These are phyloP conservation scores for Vigna unguiculata DNA, from an alignment of 306 rosid genomes.

Conservation along the genomic window DNA sequence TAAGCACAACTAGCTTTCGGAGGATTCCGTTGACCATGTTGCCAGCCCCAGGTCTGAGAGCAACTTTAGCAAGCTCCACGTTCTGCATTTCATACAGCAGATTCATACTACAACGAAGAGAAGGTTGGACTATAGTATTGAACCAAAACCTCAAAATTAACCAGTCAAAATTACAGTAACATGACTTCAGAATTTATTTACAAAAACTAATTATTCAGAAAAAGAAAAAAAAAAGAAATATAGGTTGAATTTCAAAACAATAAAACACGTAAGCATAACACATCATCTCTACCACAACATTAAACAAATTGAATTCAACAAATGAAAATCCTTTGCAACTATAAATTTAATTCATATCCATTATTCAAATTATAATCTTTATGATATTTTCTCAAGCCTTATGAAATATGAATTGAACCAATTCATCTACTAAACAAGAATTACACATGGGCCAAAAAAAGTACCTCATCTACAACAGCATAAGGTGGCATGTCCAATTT, in stretches of 20 bases:
- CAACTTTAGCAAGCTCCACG: conserved; percentile 83
- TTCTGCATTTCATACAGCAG: conserved; percentile 62
- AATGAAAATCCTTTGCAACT: conserved; percentile 10
- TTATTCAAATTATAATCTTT: background rate
- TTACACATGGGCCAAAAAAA: conserved; percentile 11
- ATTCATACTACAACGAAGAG: conserved; percentile 27
- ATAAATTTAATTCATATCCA: background rate
- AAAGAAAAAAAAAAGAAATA: background rate
- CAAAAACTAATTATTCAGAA: background rate
- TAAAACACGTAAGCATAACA: background rate
- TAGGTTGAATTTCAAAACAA: conserved; percentile 32
- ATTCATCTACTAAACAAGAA: conserved; percentile 12
- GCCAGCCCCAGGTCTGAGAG: conserved; percentile 95
- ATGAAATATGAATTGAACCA: background rate
- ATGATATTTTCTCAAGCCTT: background rate
- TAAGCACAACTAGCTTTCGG: conserved; percentile 73
- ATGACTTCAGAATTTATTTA: conserved; percentile 1
- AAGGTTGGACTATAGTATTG: background rate
- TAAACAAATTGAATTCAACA: background rate
- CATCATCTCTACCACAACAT: conserved; percentile 24
- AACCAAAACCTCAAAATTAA: background rate
- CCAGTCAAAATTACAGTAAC: background rate
- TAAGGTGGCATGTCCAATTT: conserved; percentile 87
- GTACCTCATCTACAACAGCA: conserved; percentile 93
- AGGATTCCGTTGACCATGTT: conserved; percentile 92